A percentile compares a stretch with the other conserved stretches of the same genome.
Conservation (phyloP, 1,139 yeast genomes). For the Geotrichum candidum region DNA sequence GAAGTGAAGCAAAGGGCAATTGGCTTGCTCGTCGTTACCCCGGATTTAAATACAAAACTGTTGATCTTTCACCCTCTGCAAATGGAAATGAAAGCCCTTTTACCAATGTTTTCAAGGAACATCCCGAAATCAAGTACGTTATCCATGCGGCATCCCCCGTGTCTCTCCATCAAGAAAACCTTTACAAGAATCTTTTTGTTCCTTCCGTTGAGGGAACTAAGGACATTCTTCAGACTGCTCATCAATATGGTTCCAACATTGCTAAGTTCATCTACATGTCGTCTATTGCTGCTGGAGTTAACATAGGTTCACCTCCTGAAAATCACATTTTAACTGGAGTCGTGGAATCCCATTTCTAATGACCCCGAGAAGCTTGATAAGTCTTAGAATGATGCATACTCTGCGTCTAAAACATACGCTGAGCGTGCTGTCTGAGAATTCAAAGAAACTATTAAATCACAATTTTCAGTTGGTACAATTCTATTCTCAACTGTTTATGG, state of each 20-base stretch:
- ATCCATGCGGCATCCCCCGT: no score
- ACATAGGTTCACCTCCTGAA: slow-evolving; percentile 24
- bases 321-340: not conserved
- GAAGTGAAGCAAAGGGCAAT: slow-evolving; percentile 48
- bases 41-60: slow-evolving; percentile 37
- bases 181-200: no score
- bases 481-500: slow-evolving; percentile 46
- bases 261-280: no score
- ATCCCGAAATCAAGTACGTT: no score
- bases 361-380: not conserved
- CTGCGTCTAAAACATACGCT: slow-evolving; percentile 37
- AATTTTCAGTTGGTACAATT: slow-evolving; percentile 38
- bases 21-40: slow-evolving; percentile 32
- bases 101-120: no score
- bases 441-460: slow-evolving; percentile 33
- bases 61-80: slow-evolving; percentile 31
- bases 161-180: no score
- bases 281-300: slow-evolving; percentile 34
- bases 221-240: no score
- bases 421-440: slow-evolving; percentile 44
- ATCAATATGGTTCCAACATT: no score
- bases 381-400: slow-evolving; percentile 30
- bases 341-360: not conserved
- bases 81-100: no score
- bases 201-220: no score